phyloP scores from a whole-genome alignment of 371 early-diverging fungal genomes.

The Nematocida homosporus region DNA sequence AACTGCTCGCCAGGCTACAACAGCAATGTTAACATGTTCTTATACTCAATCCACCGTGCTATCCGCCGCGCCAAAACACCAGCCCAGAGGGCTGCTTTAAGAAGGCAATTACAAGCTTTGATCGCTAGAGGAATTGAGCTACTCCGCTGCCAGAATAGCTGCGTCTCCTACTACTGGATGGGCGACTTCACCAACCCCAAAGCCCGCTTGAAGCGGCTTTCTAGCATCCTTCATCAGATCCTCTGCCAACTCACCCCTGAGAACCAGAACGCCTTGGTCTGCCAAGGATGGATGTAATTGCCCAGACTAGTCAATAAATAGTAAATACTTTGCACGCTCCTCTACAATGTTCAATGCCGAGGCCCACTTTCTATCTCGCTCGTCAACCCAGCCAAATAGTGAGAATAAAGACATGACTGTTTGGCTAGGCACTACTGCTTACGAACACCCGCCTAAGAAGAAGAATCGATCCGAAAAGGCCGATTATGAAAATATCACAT shows the following conservation, averaged over 20 bases:
- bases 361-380: conserved; percentile 29
- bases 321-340: background rate
- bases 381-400: background rate
- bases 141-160: conserved; percentile 18
- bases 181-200: background rate
- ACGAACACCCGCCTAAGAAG: background rate
- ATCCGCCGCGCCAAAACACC: conserved; percentile 8
- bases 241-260: conserved; percentile 3
- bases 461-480: background rate
- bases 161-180: background rate
- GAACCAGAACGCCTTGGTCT: background rate
- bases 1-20: conserved; percentile 8
- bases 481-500: conserved; percentile 20
- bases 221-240: conserved; percentile 12
- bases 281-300: background rate
- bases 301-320: background rate
- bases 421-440: conserved; percentile 48
- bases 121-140: conserved; percentile 3
- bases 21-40: background rate
- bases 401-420: background rate
- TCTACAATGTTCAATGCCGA: conserved; percentile 49
- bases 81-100: background rate
- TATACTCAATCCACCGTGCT: background rate
- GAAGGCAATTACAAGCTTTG: conserved; percentile 13
- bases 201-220: conserved; percentile 1